These are phyloP conservation scores for Usnea hakonensis DNA, from an alignment of 495 filamentous ascomycete genomes.

Conservation along the genomic window DNA sequence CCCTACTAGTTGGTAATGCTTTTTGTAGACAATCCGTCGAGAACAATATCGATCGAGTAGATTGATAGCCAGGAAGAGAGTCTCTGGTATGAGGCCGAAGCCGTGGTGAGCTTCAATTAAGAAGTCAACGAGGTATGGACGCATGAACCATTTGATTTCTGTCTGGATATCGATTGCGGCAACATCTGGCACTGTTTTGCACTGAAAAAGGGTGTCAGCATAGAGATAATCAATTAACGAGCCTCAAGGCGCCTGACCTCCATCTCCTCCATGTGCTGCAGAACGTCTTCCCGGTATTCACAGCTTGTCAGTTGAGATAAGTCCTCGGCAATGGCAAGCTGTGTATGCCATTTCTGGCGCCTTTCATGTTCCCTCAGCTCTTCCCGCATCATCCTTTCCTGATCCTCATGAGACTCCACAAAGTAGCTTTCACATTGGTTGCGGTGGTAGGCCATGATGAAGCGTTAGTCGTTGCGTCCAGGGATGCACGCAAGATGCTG, in stretches of 20 bases:
- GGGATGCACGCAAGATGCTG: conserved; percentile 32
- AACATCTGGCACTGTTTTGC: conserved; percentile 86
- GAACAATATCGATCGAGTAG: conserved; percentile 97
- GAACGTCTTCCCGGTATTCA: conserved; percentile 87
- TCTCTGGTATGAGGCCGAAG: conserved; percentile 89
- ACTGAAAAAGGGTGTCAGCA: conserved; percentile 40
- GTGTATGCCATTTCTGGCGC: conserved; percentile 65
- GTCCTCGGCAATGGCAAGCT: conserved; percentile 78
- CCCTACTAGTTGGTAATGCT: conserved; percentile 96
- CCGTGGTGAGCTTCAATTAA: conserved; percentile 93
- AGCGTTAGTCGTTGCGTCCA: conserved; percentile 7
- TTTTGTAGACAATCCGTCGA: conserved; percentile 96
- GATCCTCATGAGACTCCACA: conserved; percentile 71
- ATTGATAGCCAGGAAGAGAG: conserved; percentile 91
- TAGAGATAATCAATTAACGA: conserved; percentile 9
- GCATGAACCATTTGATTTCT: conserved; percentile 99
- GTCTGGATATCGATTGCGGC: conserved; percentile 97
- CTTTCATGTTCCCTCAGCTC: conserved; percentile 45
- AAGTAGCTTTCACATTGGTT: conserved; percentile 74
- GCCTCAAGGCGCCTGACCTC: conserved; percentile 54
- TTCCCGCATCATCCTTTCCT: conserved; percentile 30
- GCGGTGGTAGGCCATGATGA: conserved; percentile 67
- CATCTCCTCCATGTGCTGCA: conserved; percentile 91
- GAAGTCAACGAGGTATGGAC: conserved; percentile 96
- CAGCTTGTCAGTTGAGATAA: conserved; percentile 73